Percentiles rank a stretch among this genome's conserved stretches.
These are phyloP conservation scores for Apophysomyces variabilis DNA, from an alignment of 371 early-diverging fungal genomes.

Conservation along the genomic window DNA sequence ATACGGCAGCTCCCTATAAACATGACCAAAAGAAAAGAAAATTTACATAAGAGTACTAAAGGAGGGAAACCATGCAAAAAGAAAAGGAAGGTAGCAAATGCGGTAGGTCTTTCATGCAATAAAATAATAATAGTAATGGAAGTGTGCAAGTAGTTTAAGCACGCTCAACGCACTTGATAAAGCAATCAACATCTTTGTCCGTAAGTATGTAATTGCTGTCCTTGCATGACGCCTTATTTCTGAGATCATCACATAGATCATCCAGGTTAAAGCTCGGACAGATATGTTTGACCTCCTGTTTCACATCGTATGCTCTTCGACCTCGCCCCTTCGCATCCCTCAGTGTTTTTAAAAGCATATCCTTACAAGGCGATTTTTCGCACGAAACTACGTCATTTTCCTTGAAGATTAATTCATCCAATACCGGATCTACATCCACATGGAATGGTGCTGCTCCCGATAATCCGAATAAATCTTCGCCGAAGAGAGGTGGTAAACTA, in stretches of 20 bases:
- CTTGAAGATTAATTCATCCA: neutral
- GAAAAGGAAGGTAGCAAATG: neutral
- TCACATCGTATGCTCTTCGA: conserved; percentile 25
- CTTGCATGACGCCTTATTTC: conserved; percentile 21
- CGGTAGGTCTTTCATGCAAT: neutral
- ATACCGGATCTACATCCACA: neutral
- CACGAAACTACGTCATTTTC: neutral
- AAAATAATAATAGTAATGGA: neutral
- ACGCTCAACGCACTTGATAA: conserved; percentile 15
- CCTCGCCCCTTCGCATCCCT: conserved; percentile 26
- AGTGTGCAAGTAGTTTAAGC: neutral
- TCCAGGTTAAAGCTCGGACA: conserved; percentile 41
- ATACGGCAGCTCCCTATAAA: neutral
- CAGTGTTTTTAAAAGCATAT: neutral
- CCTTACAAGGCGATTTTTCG: neutral
- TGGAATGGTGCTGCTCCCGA: conserved; percentile 30
- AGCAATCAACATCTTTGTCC: conserved; percentile 12
- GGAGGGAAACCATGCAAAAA: conserved; percentile 7
- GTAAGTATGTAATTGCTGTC: conserved; percentile 11
- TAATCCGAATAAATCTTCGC: conserved; percentile 37
- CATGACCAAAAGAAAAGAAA: neutral
- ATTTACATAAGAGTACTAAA: neutral
- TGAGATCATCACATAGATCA: conserved; percentile 23
- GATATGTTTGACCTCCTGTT: conserved; percentile 18
- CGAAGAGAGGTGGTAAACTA: conserved; percentile 31